Evolutionary conservation across 176 grass and related monocot genomes (phyloP), one percentile per base, ranked within the genome.

Genomic region (Puya raimondii): DNA sequence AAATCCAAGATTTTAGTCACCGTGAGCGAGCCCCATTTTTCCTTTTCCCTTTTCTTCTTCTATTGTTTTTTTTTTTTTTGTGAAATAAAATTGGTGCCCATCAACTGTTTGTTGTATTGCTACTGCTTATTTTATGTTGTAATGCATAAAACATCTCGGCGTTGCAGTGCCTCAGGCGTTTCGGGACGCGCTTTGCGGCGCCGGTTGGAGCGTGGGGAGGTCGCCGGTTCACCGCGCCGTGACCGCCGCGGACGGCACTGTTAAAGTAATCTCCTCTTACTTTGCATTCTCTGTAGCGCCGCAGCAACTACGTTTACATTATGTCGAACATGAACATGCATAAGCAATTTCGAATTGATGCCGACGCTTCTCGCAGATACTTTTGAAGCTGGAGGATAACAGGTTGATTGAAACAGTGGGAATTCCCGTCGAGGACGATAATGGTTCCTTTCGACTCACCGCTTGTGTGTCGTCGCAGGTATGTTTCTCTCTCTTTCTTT

Each of bases 391-490:
- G 79, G 86, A 92, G 74, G 93, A 97, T 74, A 92, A 85, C 59
- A 87, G 93, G 63, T 65, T 97, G 84, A 71, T 97, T 11, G 93
- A 97, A 86, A 92, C 84, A 1, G 93, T 97, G 51, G 93, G 89
- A 54, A 97, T 97, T 80, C 93, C 89, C 15, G 81, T 86, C 2
- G 74, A 92, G 50, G 84, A 90, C 29, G 86, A 83, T 53, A 85
- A 85, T 74, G 81, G 79, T 50, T 74, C 84, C 2, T 67, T 88
- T 50, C 91, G 89, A 5, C 88, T 97, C 53, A 92, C 93, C 13
- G 89, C 93, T 53, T 97, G 93, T 23, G 79, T 97, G 65, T 92
- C 93, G 20, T 97, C 93, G 10, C 93, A 97, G 88, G 93, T 90
- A 83, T 66, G 63, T 70, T 63, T 11, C 1, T 25, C 7, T 22